phyloP scores from a whole-genome alignment of 495 filamentous ascomycete species.

The Daldinia decipiens region DNA sequence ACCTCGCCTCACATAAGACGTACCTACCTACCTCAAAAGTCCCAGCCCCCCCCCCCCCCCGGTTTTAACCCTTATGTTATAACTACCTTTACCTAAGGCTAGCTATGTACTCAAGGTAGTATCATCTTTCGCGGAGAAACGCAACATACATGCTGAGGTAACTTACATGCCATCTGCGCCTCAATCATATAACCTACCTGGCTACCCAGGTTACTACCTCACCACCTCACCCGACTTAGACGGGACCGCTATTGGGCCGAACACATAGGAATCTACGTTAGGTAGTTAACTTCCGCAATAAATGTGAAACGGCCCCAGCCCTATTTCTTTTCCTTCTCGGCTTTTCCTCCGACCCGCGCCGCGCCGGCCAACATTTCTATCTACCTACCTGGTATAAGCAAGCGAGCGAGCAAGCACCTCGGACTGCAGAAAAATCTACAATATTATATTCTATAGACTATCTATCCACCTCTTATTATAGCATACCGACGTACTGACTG shows the following conservation, averaged over 20 bases:
- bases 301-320: conserved; percentile 4
- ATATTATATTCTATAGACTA: background rate
- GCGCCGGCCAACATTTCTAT: background rate
- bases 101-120: background rate
- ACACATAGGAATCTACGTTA: too few species aligned
- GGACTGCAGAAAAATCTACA: background rate
- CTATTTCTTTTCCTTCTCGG: background rate
- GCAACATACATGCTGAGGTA: background rate
- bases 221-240: background rate
- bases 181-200: background rate
- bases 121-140: background rate
- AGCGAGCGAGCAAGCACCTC: background rate
- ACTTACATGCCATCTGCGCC: background rate
- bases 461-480: conserved; percentile 1
- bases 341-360: background rate
- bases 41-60: background rate
- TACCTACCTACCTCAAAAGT: background rate
- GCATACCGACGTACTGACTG: background rate
- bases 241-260: too few species aligned
- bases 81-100: too few species aligned
- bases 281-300: background rate
- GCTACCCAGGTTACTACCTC: background rate
- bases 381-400: background rate
- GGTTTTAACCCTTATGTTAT: background rate
- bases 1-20: conserved; percentile 3